Percentiles rank a stretch among this genome's conserved stretches.
phyloP scores from a whole-genome alignment of 345 rosid species.

The Populus nigra region DNA sequence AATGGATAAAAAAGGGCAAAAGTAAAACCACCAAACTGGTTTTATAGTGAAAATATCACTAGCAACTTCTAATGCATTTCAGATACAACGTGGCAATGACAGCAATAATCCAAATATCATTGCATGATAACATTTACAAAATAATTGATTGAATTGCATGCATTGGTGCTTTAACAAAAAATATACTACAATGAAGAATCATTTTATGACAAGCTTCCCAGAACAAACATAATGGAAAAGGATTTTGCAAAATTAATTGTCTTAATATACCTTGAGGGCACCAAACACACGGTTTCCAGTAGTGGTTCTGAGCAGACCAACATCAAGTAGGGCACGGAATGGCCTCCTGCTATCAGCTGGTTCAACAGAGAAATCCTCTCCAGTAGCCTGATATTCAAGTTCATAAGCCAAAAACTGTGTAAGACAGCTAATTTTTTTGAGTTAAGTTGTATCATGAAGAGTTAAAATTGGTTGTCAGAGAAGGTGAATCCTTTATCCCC shows the following conservation, averaged over 20 bases:
- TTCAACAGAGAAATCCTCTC: slow-evolving; percentile 79
- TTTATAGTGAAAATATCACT: neutral
- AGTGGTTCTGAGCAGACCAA: slow-evolving; percentile 67
- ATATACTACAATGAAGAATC: neutral
- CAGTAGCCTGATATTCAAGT: slow-evolving; percentile 55
- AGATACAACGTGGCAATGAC: neutral
- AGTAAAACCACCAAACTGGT: neutral
- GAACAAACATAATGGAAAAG: neutral
- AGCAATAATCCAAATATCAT: neutral
- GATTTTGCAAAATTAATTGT: neutral
- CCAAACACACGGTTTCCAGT: slow-evolving; percentile 82
- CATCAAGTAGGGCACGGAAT: slow-evolving; percentile 82
- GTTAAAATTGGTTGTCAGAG: neutral
- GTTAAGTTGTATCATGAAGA: neutral
- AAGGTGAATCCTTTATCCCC: neutral
- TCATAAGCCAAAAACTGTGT: neutral
- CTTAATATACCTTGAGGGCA: slow-evolving; percentile 60
- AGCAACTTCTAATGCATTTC: neutral
- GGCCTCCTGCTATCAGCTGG: slow-evolving; percentile 75
- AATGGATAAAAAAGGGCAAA: neutral
- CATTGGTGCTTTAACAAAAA: neutral
- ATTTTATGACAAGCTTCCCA: neutral
- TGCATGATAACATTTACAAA: neutral
- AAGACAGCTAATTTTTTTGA: too few relatives aligned
- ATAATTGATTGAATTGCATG: neutral